A percentile compares a stretch with the other conserved stretches of the same genome.
Conservation (phyloP, 805 yeast species). For the Barnettozyma pratensis region DNA sequence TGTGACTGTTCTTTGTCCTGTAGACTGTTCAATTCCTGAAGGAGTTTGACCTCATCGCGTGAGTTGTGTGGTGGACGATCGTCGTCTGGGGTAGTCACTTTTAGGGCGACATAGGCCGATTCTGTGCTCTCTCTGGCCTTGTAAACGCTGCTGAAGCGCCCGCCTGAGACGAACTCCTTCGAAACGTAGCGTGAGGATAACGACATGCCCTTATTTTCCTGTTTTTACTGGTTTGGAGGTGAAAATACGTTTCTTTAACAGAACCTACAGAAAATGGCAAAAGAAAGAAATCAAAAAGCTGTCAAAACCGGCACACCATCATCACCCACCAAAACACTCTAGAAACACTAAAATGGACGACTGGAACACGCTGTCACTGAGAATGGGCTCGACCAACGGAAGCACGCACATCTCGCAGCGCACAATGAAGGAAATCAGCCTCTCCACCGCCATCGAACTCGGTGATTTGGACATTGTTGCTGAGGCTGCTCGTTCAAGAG, state of each 20-base stretch:
- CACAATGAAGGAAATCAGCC: constrained; percentile 24
- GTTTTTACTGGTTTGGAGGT: too few species aligned
- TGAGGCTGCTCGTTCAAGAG: constrained; percentile 37
- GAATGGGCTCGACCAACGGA: constrained; percentile 25
- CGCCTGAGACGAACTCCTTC: constrained; percentile 32
- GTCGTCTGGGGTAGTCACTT: constrained; percentile 43
- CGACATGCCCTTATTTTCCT: background rate
- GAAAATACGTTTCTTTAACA: background rate
- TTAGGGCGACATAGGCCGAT: constrained; percentile 34
- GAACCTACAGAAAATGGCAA: background rate
- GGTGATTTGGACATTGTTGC: constrained; percentile 26
- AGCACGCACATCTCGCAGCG: background rate
- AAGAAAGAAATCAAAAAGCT: background rate
- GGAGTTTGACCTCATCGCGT: constrained; percentile 37
- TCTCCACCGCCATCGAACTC: constrained; percentile 32
- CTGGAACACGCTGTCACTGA: constrained; percentile 48
- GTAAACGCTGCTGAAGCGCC: constrained; percentile 40
- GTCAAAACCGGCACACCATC: too few species aligned
- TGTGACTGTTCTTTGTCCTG: constrained; percentile 11
- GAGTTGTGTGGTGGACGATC: constrained; percentile 51
- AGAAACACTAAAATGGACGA: constrained; percentile 3
- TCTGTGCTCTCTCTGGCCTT: constrained; percentile 16
- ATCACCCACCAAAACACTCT: too few species aligned
- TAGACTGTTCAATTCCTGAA: constrained; percentile 21
- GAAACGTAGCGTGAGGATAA: constrained; percentile 8